Conservation (phyloP, 2,329 filamentous ascomycete species). For the Epichloe sibirici region DNA sequence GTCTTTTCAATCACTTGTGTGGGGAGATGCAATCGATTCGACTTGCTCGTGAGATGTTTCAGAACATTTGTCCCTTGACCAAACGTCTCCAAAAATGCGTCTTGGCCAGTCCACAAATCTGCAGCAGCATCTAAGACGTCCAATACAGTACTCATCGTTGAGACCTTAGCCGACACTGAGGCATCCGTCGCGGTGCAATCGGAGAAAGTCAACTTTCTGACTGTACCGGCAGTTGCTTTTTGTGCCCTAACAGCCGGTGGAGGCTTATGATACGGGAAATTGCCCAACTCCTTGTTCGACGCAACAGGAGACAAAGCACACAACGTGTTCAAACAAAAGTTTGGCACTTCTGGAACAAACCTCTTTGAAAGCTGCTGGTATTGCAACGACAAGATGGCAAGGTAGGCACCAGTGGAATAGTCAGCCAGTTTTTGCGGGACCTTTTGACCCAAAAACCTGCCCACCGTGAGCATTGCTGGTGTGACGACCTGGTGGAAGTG, state of each 20-base stretch:
- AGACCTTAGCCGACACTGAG: conserved; percentile 37
- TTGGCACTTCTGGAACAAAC: conserved; percentile 79
- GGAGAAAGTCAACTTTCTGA: conserved; percentile 44
- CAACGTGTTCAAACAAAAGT: conserved; percentile 67
- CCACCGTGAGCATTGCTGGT: conserved; percentile 75
- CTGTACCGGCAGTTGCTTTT: conserved; percentile 24
- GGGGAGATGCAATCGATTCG: conserved; percentile 39
- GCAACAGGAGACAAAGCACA: conserved; percentile 50
- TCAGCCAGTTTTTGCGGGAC: conserved; percentile 53
- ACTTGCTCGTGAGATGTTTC: conserved; percentile 45
- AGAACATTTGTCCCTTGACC: conserved; percentile 47
- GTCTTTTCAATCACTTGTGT: conserved; percentile 26
- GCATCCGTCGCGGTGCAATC: conserved; percentile 36
- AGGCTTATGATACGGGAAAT: conserved; percentile 50
- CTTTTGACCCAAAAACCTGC: conserved; percentile 70
- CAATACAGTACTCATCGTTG: conserved; percentile 50
- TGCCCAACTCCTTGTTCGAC: conserved; percentile 32
- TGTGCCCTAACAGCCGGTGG: conserved; percentile 37
- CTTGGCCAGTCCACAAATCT: conserved; percentile 60
- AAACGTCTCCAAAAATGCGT: conserved; percentile 72
- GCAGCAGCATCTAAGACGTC: conserved; percentile 56
- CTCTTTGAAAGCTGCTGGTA: conserved; percentile 77
- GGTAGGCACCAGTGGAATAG: conserved; percentile 61
- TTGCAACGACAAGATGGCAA: conserved; percentile 67
- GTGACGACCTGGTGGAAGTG: conserved; percentile 95